phyloP scores from a whole-genome alignment of 352 stramenopile species.

The Phytophthora cactorum region DNA sequence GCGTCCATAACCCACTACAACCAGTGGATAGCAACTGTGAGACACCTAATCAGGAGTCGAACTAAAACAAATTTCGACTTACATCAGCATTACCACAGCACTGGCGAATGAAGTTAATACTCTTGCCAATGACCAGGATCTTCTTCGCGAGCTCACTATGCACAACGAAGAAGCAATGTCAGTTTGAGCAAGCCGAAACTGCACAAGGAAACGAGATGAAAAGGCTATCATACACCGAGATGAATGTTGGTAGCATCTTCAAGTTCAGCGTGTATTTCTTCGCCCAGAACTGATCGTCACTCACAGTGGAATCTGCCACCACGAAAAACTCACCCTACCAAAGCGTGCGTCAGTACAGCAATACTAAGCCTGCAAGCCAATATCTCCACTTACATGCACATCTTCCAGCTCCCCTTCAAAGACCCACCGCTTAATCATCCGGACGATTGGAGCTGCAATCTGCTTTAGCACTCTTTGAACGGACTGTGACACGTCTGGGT shows the following conservation, averaged over 20 bases:
- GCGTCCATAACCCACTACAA: constrained; percentile 80
- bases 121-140: constrained; percentile 97
- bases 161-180: constrained; percentile 7
- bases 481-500: constrained; percentile 76
- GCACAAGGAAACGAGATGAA: neutral
- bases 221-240: constrained; percentile 63
- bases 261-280: constrained; percentile 87
- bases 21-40: neutral
- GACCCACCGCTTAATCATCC: constrained; percentile 90
- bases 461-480: constrained; percentile 85
- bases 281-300: constrained; percentile 85
- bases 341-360: neutral
- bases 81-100: constrained; percentile 94
- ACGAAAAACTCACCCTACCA: constrained; percentile 89
- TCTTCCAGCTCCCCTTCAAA: constrained; percentile 90
- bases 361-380: neutral
- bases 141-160: constrained; percentile 91
- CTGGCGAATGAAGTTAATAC: constrained; percentile 98
- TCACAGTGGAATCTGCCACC: constrained; percentile 68
- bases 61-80: constrained; percentile 9
- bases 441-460: constrained; percentile 80
- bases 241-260: constrained; percentile 90
- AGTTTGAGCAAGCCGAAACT: neutral
- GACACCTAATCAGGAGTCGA: neutral
- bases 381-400: constrained; percentile 62